Percentiles rank a stretch among this genome's conserved stretches.
phyloP scores from a whole-genome alignment of 1,284 basidiomycete species.

The Anthracocystis walkeri region DNA sequence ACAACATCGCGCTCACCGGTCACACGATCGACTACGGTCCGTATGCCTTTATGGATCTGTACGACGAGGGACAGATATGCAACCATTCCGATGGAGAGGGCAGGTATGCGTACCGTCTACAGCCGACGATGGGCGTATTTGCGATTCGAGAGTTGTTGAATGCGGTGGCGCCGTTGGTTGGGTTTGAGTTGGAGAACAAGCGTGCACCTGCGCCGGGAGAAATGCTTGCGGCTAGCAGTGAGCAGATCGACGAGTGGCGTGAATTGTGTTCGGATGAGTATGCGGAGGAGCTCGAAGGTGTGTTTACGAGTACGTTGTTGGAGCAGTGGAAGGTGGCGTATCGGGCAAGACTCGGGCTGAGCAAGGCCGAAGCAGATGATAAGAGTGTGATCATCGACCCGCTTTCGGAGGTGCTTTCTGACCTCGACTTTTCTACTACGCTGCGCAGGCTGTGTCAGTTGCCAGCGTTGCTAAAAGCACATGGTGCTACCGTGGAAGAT shows the following conservation, averaged over 20 bases:
- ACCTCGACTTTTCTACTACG: constrained; percentile 55
- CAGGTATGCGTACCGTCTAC: constrained; percentile 80
- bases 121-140: constrained; percentile 72
- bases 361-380: constrained; percentile 19
- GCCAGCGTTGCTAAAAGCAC: constrained; percentile 40
- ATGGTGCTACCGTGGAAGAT: constrained; percentile 8
- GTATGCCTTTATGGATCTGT: constrained; percentile 86
- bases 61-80: constrained; percentile 84
- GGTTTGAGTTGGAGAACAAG: constrained; percentile 61
- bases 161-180: constrained; percentile 46
- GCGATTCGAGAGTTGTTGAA: constrained; percentile 41
- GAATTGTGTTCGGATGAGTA: constrained; percentile 46
- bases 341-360: constrained; percentile 51
- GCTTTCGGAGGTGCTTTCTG: constrained; percentile 32
- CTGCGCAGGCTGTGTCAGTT: constrained; percentile 53
- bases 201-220: constrained; percentile 66
- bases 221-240: constrained; percentile 25
- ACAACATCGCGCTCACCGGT: constrained; percentile 81
- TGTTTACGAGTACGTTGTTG: constrained; percentile 49
- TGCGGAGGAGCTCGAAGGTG: constrained; percentile 42
- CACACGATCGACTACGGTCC: constrained; percentile 85
- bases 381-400: constrained; percentile 47
- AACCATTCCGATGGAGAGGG: constrained; percentile 90
- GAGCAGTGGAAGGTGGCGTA: constrained; percentile 60
- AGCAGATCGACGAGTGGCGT: constrained; percentile 51